Percentiles rank a stretch among this genome's conserved stretches.
These are phyloP conservation scores for Neurospora cerealis DNA, from an alignment of 495 filamentous ascomycete genomes.

Conservation along the genomic window DNA sequence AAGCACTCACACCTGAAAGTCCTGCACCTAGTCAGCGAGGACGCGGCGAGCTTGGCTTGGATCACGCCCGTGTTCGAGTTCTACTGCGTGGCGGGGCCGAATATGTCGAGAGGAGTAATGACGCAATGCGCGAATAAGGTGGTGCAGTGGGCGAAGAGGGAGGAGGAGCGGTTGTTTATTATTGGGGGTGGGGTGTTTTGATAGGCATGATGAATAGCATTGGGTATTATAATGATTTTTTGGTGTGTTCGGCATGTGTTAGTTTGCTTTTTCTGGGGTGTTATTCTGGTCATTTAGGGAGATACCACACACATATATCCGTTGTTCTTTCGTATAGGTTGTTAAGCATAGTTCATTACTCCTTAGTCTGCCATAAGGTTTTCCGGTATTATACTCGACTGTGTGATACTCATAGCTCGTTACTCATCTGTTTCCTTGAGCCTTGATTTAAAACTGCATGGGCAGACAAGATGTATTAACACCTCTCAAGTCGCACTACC, in stretches of 20 bases:
- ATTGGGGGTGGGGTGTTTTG: conserved; percentile 76
- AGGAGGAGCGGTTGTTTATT: conserved; percentile 91
- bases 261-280: background rate
- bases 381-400: background rate
- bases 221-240: background rate
- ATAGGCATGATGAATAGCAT: background rate
- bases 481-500: background rate
- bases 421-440: background rate
- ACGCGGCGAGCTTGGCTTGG: conserved; percentile 77
- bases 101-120: conserved; percentile 63
- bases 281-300: background rate
- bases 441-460: background rate
- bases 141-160: conserved; percentile 76
- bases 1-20: conserved; percentile 78
- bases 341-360: background rate
- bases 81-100: conserved; percentile 82
- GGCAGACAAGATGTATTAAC: background rate
- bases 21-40: conserved; percentile 63
- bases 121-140: conserved; percentile 80
- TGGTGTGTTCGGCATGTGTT: background rate
- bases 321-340: background rate
- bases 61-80: conserved; percentile 83
- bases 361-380: background rate
- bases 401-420: background rate
- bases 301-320: background rate